Percentiles rank a stretch among this genome's conserved stretches.
Conservation (phyloP, 208 protist species). For the Spongospora subterranea region DNA sequence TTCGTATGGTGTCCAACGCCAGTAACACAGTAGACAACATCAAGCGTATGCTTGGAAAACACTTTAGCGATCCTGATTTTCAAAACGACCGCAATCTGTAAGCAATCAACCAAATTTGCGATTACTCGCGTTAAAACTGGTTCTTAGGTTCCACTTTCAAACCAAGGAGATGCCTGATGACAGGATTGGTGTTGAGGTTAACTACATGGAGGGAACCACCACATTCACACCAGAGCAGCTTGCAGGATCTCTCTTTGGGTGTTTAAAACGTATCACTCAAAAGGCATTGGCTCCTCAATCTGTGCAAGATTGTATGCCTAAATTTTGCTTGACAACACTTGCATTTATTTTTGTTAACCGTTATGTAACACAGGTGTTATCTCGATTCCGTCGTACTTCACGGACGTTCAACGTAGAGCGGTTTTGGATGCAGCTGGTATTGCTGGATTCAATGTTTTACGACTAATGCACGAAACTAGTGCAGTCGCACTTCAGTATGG, state of each 20-base stretch:
- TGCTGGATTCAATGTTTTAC: conserved; percentile 59
- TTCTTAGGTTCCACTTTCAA: conserved; percentile 33
- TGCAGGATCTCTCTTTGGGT: conserved; percentile 24
- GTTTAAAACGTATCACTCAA: conserved; percentile 56
- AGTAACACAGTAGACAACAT: conserved; percentile 60
- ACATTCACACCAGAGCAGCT: conserved; percentile 56
- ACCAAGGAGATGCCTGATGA: conserved; percentile 57
- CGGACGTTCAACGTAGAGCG: conserved; percentile 59
- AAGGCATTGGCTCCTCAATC: conserved; percentile 54
- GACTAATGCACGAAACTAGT: conserved; percentile 65
- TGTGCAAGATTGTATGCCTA: conserved; percentile 22
- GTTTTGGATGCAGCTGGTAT: conserved; percentile 66
- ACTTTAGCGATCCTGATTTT: conserved; percentile 30
- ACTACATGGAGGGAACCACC: conserved; percentile 25
- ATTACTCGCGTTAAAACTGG: not conserved
- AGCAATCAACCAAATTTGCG: not conserved
- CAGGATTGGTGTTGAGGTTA: conserved; percentile 61
- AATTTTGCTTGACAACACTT: not conserved
- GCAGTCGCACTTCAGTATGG: conserved; percentile 62
- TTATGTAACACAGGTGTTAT: conserved; percentile 59
- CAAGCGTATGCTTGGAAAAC: conserved; percentile 64
- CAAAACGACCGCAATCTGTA: conserved; percentile 41
- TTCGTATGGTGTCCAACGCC: conserved; percentile 62
- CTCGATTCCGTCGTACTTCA: conserved; percentile 63
- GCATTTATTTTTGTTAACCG: not conserved